Base-by-base conservation (phyloP, 345 rosid genomes). In the Arabis alpina region DNA sequence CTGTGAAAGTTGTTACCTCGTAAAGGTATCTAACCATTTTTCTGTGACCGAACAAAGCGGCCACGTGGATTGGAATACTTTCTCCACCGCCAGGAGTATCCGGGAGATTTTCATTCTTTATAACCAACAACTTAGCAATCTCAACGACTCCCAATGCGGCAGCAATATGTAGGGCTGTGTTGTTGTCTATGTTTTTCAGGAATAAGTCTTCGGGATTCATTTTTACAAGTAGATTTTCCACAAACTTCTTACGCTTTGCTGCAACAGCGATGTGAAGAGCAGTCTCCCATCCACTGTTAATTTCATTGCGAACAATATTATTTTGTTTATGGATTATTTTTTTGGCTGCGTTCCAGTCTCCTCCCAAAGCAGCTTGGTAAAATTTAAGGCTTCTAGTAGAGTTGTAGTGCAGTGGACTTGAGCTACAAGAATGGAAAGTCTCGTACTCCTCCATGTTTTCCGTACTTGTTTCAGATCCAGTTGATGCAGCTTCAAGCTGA, bases 181-280 rank as follows among this genome's bases (percentile, higher is more conserved):
- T 45, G 3, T 9, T 3, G 19, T 45, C 50, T 3, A 11, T 72
- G 71, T 79, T 58, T 73, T 41, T 27, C 10, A 73, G 8, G 16
- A 43, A 71, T 37, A 79, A 49, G 42, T 76, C 77, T 0, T 15
- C 10, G 0, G 2, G 3, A 1, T 15, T 1, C 50, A 45, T 45
- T 14, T 2, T 15, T 45, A 2, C 3, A 14, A 45, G 24, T 16
- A 45, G 24, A 14, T 15, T 14, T 45, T 8, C 2, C 19, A 45
- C 50, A 45, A 45, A 45, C 9, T 19, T 9, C 5, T 45, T 15
- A 8, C 14, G 24, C 8, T 45, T 45, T 45, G 50, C 50, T 45
- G 24, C 50, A 2, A 45, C 50, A 45, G 50, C 50, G 62, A 81
- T 68, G 77, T 81, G 84, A 64, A 81, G 80, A 41, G 57, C 77